A percentile compares a stretch with the other conserved stretches of the same genome.
Evolutionary conservation across 768 basidiomycete species (phyloP).

Genomic region (Boletus huronensis): DNA sequence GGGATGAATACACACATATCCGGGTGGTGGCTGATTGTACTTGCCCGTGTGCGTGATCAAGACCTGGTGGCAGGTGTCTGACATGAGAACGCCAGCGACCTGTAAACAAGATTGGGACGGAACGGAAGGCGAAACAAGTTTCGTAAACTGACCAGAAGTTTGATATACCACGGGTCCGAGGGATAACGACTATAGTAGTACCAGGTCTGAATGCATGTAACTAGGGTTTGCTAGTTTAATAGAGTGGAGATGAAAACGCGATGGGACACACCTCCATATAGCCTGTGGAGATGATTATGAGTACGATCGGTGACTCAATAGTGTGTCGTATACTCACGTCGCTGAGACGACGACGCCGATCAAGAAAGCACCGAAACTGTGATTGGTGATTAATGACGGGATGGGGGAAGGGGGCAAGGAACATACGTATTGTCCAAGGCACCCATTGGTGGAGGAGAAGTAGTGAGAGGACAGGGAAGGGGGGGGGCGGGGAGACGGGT

Average conservation of each 20-base stretch:
- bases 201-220: constrained; percentile 55
- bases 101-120: constrained; percentile 18
- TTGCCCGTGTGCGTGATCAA: constrained; percentile 54
- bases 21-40: not conserved
- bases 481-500: not conserved
- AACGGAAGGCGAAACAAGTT: not conserved
- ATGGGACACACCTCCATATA: constrained; percentile 46
- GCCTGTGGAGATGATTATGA: constrained; percentile 29
- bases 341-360: constrained; percentile 54
- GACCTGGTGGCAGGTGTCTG: constrained; percentile 55
- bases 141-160: constrained; percentile 39
- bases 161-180: constrained; percentile 50
- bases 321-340: constrained; percentile 36
- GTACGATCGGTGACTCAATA: not conserved
- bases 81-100: constrained; percentile 51
- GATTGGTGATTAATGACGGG: constrained; percentile 1
- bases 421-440: constrained; percentile 40
- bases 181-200: constrained; percentile 52
- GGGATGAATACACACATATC: not conserved
- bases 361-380: constrained; percentile 51
- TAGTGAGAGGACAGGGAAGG: not conserved
- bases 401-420: not conserved
- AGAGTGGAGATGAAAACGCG: not conserved
- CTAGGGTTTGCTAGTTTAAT: constrained; percentile 29
- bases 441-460: constrained; percentile 12